These are phyloP conservation scores for Blastobotrys americana DNA, from an alignment of 805 yeast species.

Conservation along the genomic window DNA sequence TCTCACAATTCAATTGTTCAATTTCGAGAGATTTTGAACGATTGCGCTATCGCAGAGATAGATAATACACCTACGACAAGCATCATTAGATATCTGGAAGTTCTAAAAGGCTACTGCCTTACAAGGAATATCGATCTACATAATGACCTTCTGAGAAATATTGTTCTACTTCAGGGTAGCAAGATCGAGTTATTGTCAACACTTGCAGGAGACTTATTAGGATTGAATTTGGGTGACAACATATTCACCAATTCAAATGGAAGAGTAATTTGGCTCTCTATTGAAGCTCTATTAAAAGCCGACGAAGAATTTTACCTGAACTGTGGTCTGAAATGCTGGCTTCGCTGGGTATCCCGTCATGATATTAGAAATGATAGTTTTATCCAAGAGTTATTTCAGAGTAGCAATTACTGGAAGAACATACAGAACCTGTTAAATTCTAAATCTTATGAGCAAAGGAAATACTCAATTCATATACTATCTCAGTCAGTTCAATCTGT, in stretches of 20 bases:
- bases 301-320: conserved; percentile 4
- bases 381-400: conserved; percentile 13
- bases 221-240: background rate
- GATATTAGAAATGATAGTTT: background rate
- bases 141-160: background rate
- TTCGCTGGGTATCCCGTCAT: conserved; percentile 12
- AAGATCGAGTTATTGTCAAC: background rate
- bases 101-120: too few relatives aligned
- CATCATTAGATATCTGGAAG: too few relatives aligned
- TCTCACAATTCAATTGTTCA: too few relatives aligned
- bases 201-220: background rate
- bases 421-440: conserved; percentile 53
- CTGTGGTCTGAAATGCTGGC: conserved; percentile 19
- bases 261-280: conserved; percentile 1
- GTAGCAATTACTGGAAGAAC: conserved; percentile 44
- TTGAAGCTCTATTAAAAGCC: background rate
- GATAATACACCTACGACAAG: too few relatives aligned
- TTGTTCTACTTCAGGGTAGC: conserved; percentile 2
- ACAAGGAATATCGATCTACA: too few relatives aligned
- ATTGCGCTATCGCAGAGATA: too few relatives aligned
- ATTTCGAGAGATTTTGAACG: too few relatives aligned
- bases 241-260: background rate
- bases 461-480: conserved; percentile 58
- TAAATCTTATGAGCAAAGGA: conserved; percentile 57
- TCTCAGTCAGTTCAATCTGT: conserved; percentile 48